phyloP scores from a whole-genome alignment of 139 green algal species.

The Astrephomene gubernaculifera region DNA sequence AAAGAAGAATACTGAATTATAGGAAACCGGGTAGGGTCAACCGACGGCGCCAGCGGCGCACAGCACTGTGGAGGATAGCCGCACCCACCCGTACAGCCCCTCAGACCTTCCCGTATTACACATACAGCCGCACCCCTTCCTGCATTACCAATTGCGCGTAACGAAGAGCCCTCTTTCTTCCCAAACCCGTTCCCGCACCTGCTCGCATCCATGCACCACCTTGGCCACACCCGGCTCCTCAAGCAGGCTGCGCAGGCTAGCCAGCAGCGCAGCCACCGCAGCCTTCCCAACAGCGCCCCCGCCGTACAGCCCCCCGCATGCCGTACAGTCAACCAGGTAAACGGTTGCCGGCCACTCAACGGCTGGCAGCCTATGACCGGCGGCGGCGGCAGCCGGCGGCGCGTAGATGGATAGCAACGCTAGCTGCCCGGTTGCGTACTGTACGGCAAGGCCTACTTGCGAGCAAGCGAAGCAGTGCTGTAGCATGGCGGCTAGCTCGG shows the following conservation, averaged over 20 bases:
- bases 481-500: conserved; percentile 71
- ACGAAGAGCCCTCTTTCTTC: no score
- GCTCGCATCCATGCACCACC: conserved; percentile 29
- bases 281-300: not conserved
- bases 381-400: not conserved
- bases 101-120: no score
- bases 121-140: no score
- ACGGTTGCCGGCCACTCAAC: not conserved
- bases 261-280: not conserved
- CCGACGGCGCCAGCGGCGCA: no score
- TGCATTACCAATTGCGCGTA: no score
- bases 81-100: no score
- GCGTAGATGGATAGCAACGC: conserved; percentile 20
- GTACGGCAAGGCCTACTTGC: conserved; percentile 8
- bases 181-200: conserved; percentile 5
- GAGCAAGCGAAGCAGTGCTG: not conserved
- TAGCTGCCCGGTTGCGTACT: not conserved
- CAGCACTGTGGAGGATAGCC: no score
- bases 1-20: no score
- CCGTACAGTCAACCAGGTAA: conserved; percentile 12
- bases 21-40: no score
- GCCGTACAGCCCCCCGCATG: not conserved
- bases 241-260: not conserved
- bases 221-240: not conserved
- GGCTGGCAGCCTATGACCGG: not conserved